Conservation (phyloP, 306 rosid genomes). For the Dalbergia cochinchinensis region DNA sequence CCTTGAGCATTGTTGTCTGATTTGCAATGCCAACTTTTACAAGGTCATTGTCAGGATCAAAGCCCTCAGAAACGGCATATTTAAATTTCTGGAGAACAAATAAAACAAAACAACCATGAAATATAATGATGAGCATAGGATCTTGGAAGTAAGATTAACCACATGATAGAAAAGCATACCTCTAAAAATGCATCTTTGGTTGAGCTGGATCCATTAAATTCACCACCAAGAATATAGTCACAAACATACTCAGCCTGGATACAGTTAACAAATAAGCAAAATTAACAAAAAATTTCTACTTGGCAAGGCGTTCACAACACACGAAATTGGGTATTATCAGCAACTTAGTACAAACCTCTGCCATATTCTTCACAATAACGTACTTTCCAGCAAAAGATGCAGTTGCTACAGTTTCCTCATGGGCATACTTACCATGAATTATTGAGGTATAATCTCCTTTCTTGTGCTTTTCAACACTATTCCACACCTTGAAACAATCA, state of each 20-base stretch:
- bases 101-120: slow-evolving; percentile 33
- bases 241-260: slow-evolving; percentile 89
- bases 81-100: slow-evolving; percentile 81
- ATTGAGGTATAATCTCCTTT: slow-evolving; percentile 91
- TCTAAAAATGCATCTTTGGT: slow-evolving; percentile 84
- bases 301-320: slow-evolving; percentile 9
- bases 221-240: slow-evolving; percentile 90
- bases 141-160: slow-evolving; percentile 15
- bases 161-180: slow-evolving; percentile 52
- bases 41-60: slow-evolving; percentile 85
- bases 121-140: slow-evolving; percentile 10
- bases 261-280: slow-evolving; percentile 28
- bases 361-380: slow-evolving; percentile 85
- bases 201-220: slow-evolving; percentile 90
- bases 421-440: slow-evolving; percentile 91
- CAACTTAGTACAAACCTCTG: slow-evolving; percentile 67
- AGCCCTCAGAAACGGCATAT: slow-evolving; percentile 80
- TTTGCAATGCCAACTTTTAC: slow-evolving; percentile 84
- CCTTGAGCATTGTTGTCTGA: slow-evolving; percentile 99
- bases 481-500: slow-evolving; percentile 82
- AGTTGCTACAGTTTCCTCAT: slow-evolving; percentile 95
- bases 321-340: slow-evolving; percentile 36
- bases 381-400: slow-evolving; percentile 97
- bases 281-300: slow-evolving; percentile 23
- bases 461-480: slow-evolving; percentile 89